Conservation (phyloP, 768 basidiomycete species). For the Cystofilobasidium capitatum region DNA sequence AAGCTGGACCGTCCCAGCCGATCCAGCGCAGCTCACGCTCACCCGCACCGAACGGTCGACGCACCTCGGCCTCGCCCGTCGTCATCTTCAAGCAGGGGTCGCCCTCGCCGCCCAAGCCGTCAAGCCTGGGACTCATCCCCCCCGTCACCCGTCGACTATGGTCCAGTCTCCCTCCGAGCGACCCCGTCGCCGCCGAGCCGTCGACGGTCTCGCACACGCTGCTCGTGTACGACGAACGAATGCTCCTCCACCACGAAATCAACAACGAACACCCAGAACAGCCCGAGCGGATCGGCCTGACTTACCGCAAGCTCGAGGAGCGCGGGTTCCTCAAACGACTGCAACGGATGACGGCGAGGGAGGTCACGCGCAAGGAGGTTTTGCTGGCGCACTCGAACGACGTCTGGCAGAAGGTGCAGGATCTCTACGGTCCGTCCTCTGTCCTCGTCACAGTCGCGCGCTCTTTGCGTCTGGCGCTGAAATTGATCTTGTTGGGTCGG, state of each 20-base stretch:
- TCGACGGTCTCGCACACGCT: not conserved
- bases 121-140: not conserved
- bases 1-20: constrained; percentile 2
- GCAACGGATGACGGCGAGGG: constrained; percentile 65
- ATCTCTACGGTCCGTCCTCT: constrained; percentile 62
- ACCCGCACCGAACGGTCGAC: no score
- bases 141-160: not conserved
- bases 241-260: constrained; percentile 67
- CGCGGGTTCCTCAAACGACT: constrained; percentile 58
- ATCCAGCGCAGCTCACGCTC: no score
- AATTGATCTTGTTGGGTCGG: not conserved
- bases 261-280: constrained; percentile 56
- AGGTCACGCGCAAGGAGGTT: constrained; percentile 65
- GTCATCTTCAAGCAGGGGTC: no score
- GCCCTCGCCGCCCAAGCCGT: not conserved
- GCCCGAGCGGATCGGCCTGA: constrained; percentile 64
- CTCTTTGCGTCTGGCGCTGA: no score
- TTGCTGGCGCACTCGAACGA: constrained; percentile 81
- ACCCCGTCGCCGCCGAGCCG: not conserved
- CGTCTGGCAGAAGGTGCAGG: constrained; percentile 82
- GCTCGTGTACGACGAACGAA: constrained; percentile 65
- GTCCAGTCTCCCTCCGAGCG: not conserved
- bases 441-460: not conserved
- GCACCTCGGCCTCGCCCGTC: not conserved
- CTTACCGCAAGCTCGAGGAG: constrained; percentile 57